Percentiles rank a stretch among this genome's conserved stretches.
Conservation (phyloP, 164 flowering plant species). For the Vitis rupestris region DNA sequence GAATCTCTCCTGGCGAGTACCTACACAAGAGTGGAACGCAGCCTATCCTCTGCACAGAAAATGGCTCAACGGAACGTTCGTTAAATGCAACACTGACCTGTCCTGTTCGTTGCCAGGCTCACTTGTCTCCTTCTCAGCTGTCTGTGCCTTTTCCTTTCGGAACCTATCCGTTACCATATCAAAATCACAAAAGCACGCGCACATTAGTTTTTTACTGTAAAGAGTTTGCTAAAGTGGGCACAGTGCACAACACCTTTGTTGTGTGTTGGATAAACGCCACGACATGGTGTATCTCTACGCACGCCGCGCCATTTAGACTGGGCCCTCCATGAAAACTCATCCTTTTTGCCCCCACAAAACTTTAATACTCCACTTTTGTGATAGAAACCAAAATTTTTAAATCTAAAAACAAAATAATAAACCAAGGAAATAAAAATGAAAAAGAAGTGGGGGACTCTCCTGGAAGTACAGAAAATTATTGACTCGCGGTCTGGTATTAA, state of each 20-base stretch:
- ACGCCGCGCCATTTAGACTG: not conserved
- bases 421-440: not conserved
- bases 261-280: not conserved
- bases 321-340: not conserved
- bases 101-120: not conserved
- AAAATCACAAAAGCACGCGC: slow-evolving; percentile 20
- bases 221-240: slow-evolving; percentile 20
- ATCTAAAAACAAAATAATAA: not conserved
- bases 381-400: not conserved
- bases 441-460: not conserved
- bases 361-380: not conserved
- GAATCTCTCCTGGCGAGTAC: too few species aligned
- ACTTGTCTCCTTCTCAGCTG: too few species aligned
- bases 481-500: not conserved
- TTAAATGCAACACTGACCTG: not conserved
- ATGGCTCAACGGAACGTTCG: not conserved
- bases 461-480: too few species aligned
- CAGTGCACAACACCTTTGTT: slow-evolving; percentile 12
- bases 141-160: too few species aligned
- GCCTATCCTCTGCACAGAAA: too few species aligned
- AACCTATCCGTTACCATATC: not conserved
- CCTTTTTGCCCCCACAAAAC: slow-evolving; percentile 1
- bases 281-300: not conserved
- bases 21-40: too few species aligned
- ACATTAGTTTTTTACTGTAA: slow-evolving; percentile 15